These are phyloP conservation scores for Fusarium incarnatum DNA, from an alignment of 2,329 filamentous ascomycete species.

Conservation along the genomic window DNA sequence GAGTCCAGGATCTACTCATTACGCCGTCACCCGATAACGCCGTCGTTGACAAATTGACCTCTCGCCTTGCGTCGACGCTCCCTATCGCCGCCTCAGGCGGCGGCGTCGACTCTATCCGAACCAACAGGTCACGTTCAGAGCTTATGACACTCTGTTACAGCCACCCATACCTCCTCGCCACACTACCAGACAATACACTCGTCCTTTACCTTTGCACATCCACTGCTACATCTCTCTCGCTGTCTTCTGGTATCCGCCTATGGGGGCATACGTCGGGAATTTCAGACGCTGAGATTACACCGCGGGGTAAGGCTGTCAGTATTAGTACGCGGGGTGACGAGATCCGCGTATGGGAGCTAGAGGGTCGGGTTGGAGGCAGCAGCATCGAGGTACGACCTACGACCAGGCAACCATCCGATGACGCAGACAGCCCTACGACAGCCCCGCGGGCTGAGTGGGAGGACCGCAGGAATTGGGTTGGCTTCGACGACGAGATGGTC, in stretches of 20 bases:
- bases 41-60: conserved; percentile 51
- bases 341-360: conserved; percentile 89
- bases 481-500: conserved; percentile 93
- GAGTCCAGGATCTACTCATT: conserved; percentile 88
- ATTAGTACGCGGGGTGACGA: conserved; percentile 83
- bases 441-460: conserved; percentile 52
- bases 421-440: conserved; percentile 29
- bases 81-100: conserved; percentile 45
- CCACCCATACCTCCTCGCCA: conserved; percentile 87
- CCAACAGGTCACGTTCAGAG: conserved; percentile 35
- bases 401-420: conserved; percentile 43
- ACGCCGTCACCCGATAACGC: conserved; percentile 42
- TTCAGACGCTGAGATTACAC: conserved; percentile 84
- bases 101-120: conserved; percentile 9
- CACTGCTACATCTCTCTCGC: conserved; percentile 71
- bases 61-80: conserved; percentile 53
- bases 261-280: conserved; percentile 95
- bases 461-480: conserved; percentile 74
- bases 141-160: conserved; percentile 74
- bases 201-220: conserved; percentile 85
- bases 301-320: conserved; percentile 89
- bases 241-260: conserved; percentile 79
- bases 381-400: conserved; percentile 65
- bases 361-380: conserved; percentile 70
- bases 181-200: conserved; percentile 88